Evolutionary conservation across 352 stramenopile genomes (phyloP).

Genomic region (Globisporangium heterothallicum): DNA sequence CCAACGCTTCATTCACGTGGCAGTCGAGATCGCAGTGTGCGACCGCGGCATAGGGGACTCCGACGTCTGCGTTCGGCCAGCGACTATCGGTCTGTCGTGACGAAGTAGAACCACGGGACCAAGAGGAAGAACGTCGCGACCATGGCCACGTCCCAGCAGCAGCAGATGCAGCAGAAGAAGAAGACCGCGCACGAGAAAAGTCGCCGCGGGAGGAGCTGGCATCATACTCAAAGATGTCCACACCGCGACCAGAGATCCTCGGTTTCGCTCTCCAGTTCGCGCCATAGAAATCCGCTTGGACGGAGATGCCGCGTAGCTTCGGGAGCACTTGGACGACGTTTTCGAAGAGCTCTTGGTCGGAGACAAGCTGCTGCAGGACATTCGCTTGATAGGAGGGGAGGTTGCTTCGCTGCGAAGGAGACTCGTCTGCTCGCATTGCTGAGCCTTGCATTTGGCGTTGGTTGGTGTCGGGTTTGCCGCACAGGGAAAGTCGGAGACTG

Average conservation of each 20-base stretch:
- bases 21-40: slow-evolving; percentile 53
- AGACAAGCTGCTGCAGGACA: slow-evolving; percentile 21
- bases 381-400: slow-evolving; percentile 3
- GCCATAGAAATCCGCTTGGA: slow-evolving; percentile 19
- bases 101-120: slow-evolving; percentile 1
- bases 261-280: slow-evolving; percentile 19
- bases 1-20: slow-evolving; percentile 44
- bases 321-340: slow-evolving; percentile 22
- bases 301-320: slow-evolving; percentile 19
- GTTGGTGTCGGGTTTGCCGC: neutral
- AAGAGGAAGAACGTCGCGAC: neutral
- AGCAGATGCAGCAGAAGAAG: neutral
- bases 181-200: neutral
- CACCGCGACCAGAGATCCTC: slow-evolving; percentile 2
- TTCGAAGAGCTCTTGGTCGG: slow-evolving; percentile 23
- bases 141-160: neutral
- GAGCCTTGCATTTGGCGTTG: neutral
- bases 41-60: slow-evolving; percentile 50
- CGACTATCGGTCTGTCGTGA: neutral
- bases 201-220: neutral
- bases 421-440: neutral
- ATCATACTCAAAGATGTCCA: slow-evolving; percentile 5
- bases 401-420: neutral
- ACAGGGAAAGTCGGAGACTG: neutral
- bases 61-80: slow-evolving; percentile 35